A percentile compares a stretch with the other conserved stretches of the same genome.
Conservation (phyloP, 2,329 filamentous ascomycete species). For the Colletotrichum sp. region DNA sequence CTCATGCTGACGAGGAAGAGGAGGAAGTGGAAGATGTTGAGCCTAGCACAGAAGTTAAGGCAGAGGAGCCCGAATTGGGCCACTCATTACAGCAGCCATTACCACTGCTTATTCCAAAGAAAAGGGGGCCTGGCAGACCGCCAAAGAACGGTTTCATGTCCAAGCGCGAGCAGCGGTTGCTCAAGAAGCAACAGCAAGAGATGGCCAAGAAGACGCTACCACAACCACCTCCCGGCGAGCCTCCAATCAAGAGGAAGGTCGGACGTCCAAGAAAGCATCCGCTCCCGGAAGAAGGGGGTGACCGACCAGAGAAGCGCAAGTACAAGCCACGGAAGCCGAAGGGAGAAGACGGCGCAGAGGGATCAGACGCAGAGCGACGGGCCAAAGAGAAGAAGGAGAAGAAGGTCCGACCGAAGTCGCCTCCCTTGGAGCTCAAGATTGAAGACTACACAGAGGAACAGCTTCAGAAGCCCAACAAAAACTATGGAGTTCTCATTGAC, state of each 20-base stretch:
- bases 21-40: constrained; percentile 19
- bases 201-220: constrained; percentile 56
- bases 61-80: constrained; percentile 35
- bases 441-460: constrained; percentile 63
- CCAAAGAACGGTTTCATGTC: constrained; percentile 87
- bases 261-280: constrained; percentile 70
- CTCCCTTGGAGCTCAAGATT: constrained; percentile 59
- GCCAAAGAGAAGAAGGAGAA: constrained; percentile 65
- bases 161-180: constrained; percentile 71
- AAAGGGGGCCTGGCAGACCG: constrained; percentile 79
- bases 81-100: constrained; percentile 44
- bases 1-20: constrained; percentile 25
- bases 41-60: constrained; percentile 25
- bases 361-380: constrained; percentile 60
- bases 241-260: constrained; percentile 66
- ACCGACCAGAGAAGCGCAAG: constrained; percentile 66
- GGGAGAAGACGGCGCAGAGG: constrained; percentile 57
- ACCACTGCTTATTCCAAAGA: constrained; percentile 50
- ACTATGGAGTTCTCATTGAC: constrained; percentile 65
- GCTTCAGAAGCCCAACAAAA: constrained; percentile 66
- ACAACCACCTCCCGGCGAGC: constrained; percentile 50
- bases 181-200: constrained; percentile 64
- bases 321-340: constrained; percentile 68
- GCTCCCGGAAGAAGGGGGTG: constrained; percentile 57
- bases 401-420: constrained; percentile 64